Evolutionary conservation across 75 land plant species (phyloP).

Genomic region (Selaginella tamariscina): DNA sequence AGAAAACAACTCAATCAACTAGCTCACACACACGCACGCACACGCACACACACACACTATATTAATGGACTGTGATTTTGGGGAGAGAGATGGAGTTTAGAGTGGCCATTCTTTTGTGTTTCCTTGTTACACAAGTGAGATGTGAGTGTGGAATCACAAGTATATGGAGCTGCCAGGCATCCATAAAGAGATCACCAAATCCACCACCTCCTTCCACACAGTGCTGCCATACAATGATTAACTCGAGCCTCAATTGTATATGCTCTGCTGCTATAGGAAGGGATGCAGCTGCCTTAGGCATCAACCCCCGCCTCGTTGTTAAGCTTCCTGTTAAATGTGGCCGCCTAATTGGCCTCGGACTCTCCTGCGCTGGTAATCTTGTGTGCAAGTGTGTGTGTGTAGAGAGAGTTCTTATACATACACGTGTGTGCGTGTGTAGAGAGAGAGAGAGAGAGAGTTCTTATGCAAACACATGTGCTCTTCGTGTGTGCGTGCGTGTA

Average conservation of each 20-base stretch:
- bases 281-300: neutral
- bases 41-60: too few relatives aligned
- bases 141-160: neutral
- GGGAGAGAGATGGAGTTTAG: too few relatives aligned
- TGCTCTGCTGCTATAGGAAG: neutral
- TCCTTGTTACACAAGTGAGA: too few relatives aligned
- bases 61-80: too few relatives aligned
- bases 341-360: neutral
- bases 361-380: neutral
- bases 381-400: neutral
- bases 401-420: too few relatives aligned
- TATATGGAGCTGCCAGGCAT: neutral
- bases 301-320: neutral
- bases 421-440: neutral
- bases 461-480: too few relatives aligned
- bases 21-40: too few relatives aligned
- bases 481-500: neutral
- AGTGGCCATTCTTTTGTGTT: too few relatives aligned
- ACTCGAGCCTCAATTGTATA: neutral
- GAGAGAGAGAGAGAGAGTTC: constrained; percentile 1
- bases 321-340: neutral
- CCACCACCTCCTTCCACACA: neutral
- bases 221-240: neutral
- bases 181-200: neutral
- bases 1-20: too few relatives aligned